Conservation (phyloP, 176 grass and related monocot genomes). For the Calamus simplicifolius region DNA sequence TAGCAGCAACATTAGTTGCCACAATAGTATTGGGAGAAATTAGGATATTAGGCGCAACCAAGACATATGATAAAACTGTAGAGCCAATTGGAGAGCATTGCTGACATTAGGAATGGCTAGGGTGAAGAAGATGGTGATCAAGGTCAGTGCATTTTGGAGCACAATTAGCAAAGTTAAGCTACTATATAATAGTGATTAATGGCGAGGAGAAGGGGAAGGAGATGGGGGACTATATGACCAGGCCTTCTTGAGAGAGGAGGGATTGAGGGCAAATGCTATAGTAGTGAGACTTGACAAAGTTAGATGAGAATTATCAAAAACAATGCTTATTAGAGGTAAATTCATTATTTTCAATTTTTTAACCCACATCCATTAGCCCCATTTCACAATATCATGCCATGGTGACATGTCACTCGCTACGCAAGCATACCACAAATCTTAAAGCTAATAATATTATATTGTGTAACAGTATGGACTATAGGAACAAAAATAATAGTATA, state of each 20-base stretch:
- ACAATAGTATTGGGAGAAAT: constrained; percentile 47
- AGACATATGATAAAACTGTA: constrained; percentile 43
- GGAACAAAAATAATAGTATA: no score
- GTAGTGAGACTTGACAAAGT: constrained; percentile 56
- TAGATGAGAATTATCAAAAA: constrained; percentile 23
- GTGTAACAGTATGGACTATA: no score
- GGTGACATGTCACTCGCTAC: no score
- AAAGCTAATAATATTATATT: no score
- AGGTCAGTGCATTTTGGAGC: constrained; percentile 52
- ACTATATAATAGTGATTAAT: constrained; percentile 45
- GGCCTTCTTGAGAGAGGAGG: constrained; percentile 40
- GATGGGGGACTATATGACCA: constrained; percentile 56
- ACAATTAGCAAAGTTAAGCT: constrained; percentile 69
- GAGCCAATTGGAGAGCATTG: constrained; percentile 49
- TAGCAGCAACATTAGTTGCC: constrained; percentile 42
- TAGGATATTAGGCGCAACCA: constrained; percentile 33
- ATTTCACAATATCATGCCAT: no score
- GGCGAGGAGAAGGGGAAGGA: constrained; percentile 51
- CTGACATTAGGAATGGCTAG: constrained; percentile 50
- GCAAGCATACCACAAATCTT: no score
- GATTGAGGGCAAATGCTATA: constrained; percentile 33
- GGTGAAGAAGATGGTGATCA: constrained; percentile 53
- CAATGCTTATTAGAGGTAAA: no score
- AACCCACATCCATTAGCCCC: no score
- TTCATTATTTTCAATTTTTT: no score